Conservation (phyloP, 1,284 basidiomycete genomes). For the Inonotus hispidus region DNA sequence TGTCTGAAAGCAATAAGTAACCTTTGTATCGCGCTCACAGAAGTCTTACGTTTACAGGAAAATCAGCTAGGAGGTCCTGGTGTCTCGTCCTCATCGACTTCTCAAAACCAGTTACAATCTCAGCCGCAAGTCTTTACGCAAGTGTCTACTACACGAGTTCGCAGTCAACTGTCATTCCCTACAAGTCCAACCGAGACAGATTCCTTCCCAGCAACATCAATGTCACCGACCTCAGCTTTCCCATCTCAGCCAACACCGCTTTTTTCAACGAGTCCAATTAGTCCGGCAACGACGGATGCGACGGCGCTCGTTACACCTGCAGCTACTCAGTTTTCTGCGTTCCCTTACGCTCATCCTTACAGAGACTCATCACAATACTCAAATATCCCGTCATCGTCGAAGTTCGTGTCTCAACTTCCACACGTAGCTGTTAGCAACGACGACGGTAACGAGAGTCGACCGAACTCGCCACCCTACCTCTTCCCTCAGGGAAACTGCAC, state of each 20-base stretch:
- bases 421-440: too few relatives aligned
- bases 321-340: background rate
- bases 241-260: background rate
- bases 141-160: background rate
- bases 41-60: too few relatives aligned
- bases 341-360: too few relatives aligned
- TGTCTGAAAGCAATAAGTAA: too few relatives aligned
- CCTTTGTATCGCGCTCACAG: too few relatives aligned
- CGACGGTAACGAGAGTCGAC: background rate
- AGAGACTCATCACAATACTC: too few relatives aligned
- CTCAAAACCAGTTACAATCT: background rate
- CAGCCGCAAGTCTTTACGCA: background rate
- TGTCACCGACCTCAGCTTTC: background rate
- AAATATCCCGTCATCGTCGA: too few relatives aligned
- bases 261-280: background rate
- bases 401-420: too few relatives aligned
- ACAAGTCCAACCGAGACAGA: background rate
- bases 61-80: too few relatives aligned
- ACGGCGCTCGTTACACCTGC: background rate
- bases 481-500: background rate
- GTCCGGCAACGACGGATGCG: background rate
- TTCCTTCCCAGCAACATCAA: background rate
- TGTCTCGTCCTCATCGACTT: too few relatives aligned
- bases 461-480: background rate
- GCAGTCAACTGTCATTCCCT: background rate